These are phyloP conservation scores for Zalaria obscura DNA, from an alignment of 2,329 filamentous ascomycete species.

Conservation along the genomic window DNA sequence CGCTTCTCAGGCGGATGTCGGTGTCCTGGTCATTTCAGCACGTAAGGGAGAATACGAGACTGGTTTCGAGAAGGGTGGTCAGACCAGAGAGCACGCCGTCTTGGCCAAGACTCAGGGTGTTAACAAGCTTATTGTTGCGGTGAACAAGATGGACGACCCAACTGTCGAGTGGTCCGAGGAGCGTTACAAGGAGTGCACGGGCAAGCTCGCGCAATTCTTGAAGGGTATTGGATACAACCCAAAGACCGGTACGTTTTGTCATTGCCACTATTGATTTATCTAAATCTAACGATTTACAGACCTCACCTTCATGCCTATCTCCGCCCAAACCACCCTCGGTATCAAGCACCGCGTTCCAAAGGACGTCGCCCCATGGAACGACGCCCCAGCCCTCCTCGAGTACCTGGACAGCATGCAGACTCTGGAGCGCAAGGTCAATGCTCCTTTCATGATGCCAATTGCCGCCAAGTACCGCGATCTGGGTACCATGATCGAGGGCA, in stretches of 20 bases:
- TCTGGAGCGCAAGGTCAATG: conserved; percentile 88
- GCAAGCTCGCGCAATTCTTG: conserved; percentile 75
- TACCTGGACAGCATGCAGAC: conserved; percentile 90
- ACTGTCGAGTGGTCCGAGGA: conserved; percentile 94
- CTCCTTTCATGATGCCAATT: conserved; percentile 98
- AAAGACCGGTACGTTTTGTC: conserved; percentile 42
- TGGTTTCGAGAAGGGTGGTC: conserved; percentile 90
- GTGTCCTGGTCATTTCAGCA: conserved; percentile 88
- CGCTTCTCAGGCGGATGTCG: conserved; percentile 69
- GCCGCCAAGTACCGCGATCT: conserved; percentile 94
- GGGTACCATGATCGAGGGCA: conserved; percentile 94
- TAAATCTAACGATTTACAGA: conserved; percentile 31
- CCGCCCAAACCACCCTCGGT: conserved; percentile 70
- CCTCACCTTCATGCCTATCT: conserved; percentile 90
- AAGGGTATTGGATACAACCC: conserved; percentile 89
- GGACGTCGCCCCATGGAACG: conserved; percentile 66
- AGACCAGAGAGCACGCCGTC: conserved; percentile 95
- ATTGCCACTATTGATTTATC: background rate
- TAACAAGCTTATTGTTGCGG: conserved; percentile 84
- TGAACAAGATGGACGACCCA: conserved; percentile 99
- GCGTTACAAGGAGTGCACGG: conserved; percentile 83
- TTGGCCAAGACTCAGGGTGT: conserved; percentile 97
- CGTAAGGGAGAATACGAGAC: conserved; percentile 98
- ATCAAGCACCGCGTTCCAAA: conserved; percentile 81
- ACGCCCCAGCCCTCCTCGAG: conserved; percentile 81